Base-by-base conservation (phyloP, 2,329 filamentous ascomycete genomes). In the Apiospora malaysiana region DNA sequence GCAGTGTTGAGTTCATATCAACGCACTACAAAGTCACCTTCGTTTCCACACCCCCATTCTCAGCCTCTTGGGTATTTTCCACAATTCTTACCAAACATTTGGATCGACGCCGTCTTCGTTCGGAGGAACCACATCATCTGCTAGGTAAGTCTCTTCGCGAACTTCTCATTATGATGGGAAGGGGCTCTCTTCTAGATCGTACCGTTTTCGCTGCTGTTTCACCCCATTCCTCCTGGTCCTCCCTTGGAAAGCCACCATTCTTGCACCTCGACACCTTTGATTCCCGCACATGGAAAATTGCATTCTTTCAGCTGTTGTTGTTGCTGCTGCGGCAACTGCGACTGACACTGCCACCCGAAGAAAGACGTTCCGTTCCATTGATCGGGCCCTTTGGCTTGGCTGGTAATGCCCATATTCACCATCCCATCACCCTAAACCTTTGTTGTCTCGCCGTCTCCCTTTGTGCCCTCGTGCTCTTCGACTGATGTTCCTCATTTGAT, bases 401-500 rank as follows among this genome's bases (percentile, higher is more conserved):
- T n/a, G 12, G 46, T 21, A 45, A 46, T 67, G n/a, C 65, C 40
- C 65, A 43, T 67, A 40, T 27, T 46, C n/a, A 8, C 23, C 12
- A 45, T 45, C 21, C 12, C 65, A 43, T 42, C 42, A 27, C 18
- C 40, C 27, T 18, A 42, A 46, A 67, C 65, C 65, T 32, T 46
- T 67, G 56, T 67, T 46, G n/a, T 27, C 65, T 27, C 40, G 18
- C 42, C 21, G 9, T 25, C 40, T 32, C 42, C 18, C 40, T 25
- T 67, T 46, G 65, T 46, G 25, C 65, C 65, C 65, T 67, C 25
- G 42, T 25, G n/a, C 25, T 42, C 40, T 67, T 67, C 25, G 65
- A 46, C 65, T 32, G 65, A 67, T 67, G 65, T 40, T 45, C 65
- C 40, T 67, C 18, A 42, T 67, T 67, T 67, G 65, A 67, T 42